Evolutionary conservation across 2,329 filamentous ascomycete species (phyloP).

Genomic region (Sporothrix curviconia): DNA sequence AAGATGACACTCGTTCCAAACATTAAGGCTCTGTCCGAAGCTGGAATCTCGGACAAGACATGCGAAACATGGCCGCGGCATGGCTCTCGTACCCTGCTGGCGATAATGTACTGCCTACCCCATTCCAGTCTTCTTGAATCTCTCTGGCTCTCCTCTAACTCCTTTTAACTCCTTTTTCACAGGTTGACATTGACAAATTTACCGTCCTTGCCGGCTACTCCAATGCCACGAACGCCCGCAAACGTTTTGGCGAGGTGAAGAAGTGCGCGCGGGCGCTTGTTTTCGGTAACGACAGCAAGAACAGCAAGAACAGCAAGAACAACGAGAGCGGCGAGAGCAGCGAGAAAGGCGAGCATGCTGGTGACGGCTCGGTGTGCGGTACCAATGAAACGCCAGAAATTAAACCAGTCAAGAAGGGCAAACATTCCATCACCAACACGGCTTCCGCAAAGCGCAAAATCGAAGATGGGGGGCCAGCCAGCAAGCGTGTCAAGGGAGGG

Average conservation of each 20-base stretch:
- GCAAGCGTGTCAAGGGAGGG: too few species aligned
- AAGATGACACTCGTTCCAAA: background rate
- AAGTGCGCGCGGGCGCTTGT: slow-evolving; percentile 33
- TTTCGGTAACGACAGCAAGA: background rate
- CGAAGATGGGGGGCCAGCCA: too few species aligned
- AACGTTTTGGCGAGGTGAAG: slow-evolving; percentile 56
- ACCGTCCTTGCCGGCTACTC: slow-evolving; percentile 15
- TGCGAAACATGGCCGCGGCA: slow-evolving; percentile 13
- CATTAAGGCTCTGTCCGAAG: slow-evolving; percentile 8
- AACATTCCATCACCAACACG: too few species aligned
- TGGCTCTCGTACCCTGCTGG: slow-evolving; percentile 11
- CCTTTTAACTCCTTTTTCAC: background rate
- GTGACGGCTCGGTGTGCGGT: too few species aligned
- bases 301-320: background rate
- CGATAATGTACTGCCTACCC: too few species aligned
- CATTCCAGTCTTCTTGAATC: too few species aligned
- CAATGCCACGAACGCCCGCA: slow-evolving; percentile 24
- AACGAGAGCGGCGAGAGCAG: background rate
- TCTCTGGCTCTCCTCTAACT: too few species aligned
- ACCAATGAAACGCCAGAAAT: too few species aligned
- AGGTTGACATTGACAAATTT: slow-evolving; percentile 20
- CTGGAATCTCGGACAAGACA: slow-evolving; percentile 12
- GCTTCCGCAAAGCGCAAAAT: too few species aligned
- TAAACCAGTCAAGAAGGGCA: too few species aligned
- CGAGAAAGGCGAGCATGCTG: too few species aligned